Conservation (phyloP, 1,284 basidiomycete species). For the Irpex sp. region DNA sequence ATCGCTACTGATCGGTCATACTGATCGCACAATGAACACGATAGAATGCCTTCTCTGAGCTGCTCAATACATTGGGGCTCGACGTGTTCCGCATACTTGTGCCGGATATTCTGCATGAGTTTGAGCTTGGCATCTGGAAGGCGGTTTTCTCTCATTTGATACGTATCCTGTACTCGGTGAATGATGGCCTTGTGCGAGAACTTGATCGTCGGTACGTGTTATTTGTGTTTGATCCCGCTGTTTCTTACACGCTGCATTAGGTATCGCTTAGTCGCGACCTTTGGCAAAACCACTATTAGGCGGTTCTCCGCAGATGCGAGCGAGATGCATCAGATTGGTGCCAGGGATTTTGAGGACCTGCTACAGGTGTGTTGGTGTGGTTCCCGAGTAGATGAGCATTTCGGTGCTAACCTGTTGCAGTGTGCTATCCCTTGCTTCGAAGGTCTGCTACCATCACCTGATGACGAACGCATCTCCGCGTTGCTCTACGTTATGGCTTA, state of each 20-base stretch:
- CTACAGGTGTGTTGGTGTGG: constrained; percentile 18
- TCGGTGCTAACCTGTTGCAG: constrained; percentile 15
- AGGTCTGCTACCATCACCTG: constrained; percentile 24
- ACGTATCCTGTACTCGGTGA: constrained; percentile 17
- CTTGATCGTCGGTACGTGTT: constrained; percentile 19
- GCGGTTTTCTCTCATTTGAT: constrained; percentile 22
- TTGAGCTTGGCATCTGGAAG: constrained; percentile 28
- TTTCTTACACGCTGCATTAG: constrained; percentile 10
- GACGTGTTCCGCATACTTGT: constrained; percentile 20
- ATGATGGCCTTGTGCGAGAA: constrained; percentile 4
- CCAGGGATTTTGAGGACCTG: constrained; percentile 26
- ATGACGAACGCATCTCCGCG: constrained; percentile 19
- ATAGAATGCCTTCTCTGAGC: not conserved
- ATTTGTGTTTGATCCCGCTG: not conserved
- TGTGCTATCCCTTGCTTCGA: constrained; percentile 30
- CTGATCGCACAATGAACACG: not conserved
- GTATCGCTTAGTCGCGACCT: constrained; percentile 15
- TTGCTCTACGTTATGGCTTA: constrained; percentile 17
- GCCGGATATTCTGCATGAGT: constrained; percentile 26
- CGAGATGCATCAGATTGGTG: constrained; percentile 24
- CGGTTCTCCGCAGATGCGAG: constrained; percentile 21
- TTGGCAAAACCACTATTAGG: constrained; percentile 24
- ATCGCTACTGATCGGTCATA: not conserved
- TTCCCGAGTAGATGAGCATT: constrained; percentile 5
- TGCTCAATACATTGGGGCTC: not conserved